Evolutionary conservation across 345 rosid species (phyloP), one percentile per base, ranked within the genome.

Genomic region (Noccaea caerulescens): DNA sequence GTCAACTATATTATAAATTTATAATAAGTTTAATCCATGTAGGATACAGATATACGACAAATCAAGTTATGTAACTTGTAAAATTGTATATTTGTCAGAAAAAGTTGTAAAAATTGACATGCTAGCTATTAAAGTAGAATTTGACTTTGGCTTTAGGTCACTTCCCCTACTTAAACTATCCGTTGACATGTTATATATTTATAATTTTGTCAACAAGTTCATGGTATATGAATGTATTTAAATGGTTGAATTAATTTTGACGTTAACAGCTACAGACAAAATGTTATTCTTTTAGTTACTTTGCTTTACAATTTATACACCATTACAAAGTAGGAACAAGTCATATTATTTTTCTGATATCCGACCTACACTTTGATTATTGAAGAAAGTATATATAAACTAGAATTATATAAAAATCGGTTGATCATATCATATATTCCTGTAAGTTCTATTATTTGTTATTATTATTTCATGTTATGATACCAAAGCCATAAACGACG

Each of bases 71-170:
- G 44, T 27, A 56, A 25, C 34, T 47, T 65, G 44, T 36, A 42
- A 62, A 50, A 71, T 8, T 63, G 36, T 55, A 41, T 55, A 41
- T 54, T 39, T 41, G 42, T 66, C 61, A 37, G 46, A 71, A 54
- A 16, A 30, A 16, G 38, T 54, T 64, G 64, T 64, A 56, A 63
- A 56, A 56, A 33, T 20, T 58, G 73, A 52, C 62, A 55, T 65
- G 51, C 30, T 46, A 43, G 58, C 39, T 44, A 53, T 53, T 54
- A 68, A 67, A 61, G 3, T 75, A 51, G 33, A 13, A 13, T 59
- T 74, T 74, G 73, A 75, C 78, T 75, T 68, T 75, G 56, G 62
- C 8, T 67, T 45, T 43, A 23, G 43, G 56, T 52, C 73, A 68
- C 68, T 59, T 73, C 9, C 38, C 9, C 38, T 53, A 23, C 41